A percentile compares a stretch with the other conserved stretches of the same genome.
Evolutionary conservation across 495 filamentous ascomycete genomes (phyloP).

Genomic region (Parmelia sp.): DNA sequence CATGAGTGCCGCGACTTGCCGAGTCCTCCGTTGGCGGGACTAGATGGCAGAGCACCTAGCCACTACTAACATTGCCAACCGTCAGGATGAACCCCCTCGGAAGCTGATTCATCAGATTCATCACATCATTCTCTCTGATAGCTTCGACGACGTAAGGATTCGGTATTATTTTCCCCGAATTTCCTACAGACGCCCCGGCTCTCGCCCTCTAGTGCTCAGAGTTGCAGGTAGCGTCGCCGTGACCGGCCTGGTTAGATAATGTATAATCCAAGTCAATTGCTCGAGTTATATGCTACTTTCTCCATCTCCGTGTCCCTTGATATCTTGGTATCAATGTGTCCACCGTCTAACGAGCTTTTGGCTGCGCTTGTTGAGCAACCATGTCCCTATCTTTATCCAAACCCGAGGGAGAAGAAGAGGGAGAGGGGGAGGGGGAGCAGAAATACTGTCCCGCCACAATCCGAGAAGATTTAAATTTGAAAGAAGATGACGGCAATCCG

Average conservation of each 20-base stretch:
- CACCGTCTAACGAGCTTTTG: not conserved
- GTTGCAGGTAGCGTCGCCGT: not conserved
- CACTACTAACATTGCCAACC: too few relatives aligned
- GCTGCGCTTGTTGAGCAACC: not conserved
- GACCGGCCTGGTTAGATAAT: not conserved
- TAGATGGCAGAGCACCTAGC: too few relatives aligned
- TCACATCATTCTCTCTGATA: too few relatives aligned
- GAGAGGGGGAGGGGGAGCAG: not conserved
- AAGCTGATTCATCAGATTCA: too few relatives aligned
- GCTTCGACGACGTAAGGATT: too few relatives aligned
- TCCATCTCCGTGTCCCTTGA: not conserved
- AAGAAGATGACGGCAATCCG: constrained; percentile 1
- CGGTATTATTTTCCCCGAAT: too few relatives aligned
- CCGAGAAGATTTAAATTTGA: not conserved
- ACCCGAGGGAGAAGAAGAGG: not conserved
- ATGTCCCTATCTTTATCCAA: constrained; percentile 4
- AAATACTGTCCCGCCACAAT: not conserved
- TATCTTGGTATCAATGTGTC: constrained; percentile 2
- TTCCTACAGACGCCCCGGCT: not conserved
- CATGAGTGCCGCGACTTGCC: too few relatives aligned
- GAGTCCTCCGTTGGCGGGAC: too few relatives aligned
- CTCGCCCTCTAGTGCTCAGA: not conserved
- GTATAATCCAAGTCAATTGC: not conserved
- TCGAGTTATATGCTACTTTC: constrained; percentile 5
- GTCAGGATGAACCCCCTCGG: too few relatives aligned